Conservation (phyloP, 2,329 filamentous ascomycete species). For the Microascus cirrosus region DNA sequence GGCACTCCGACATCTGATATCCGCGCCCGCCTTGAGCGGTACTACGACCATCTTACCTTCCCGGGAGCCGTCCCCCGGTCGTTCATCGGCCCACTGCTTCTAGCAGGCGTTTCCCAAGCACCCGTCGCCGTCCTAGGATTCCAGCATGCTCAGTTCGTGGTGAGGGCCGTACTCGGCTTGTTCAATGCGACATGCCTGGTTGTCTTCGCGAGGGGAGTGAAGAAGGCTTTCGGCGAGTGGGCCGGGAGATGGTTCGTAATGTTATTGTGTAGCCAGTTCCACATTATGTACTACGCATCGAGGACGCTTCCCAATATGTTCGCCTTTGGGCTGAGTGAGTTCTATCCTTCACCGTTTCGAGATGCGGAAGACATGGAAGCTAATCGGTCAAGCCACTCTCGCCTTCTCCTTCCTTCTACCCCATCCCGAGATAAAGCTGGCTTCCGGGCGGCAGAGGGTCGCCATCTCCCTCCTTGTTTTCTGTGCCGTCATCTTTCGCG, state of each 20-base stretch:
- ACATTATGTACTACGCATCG: constrained; percentile 85
- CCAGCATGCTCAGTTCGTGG: constrained; percentile 46
- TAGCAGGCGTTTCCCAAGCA: constrained; percentile 64
- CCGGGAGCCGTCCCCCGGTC: constrained; percentile 86
- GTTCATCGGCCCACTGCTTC: constrained; percentile 69
- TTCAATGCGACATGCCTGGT: constrained; percentile 62
- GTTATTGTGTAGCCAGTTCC: constrained; percentile 78
- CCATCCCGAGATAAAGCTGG: constrained; percentile 14
- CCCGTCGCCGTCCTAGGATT: constrained; percentile 46
- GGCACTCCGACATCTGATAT: constrained; percentile 56
- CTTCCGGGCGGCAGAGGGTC: constrained; percentile 40
- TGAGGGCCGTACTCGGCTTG: constrained; percentile 66
- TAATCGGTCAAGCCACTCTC: constrained; percentile 43
- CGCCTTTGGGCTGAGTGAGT: constrained; percentile 72
- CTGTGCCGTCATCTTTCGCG: constrained; percentile 75
- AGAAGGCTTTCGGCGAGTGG: constrained; percentile 53
- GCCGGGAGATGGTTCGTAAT: constrained; percentile 70
- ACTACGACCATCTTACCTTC: constrained; percentile 86
- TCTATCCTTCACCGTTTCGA: not conserved
- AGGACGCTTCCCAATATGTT: constrained; percentile 94
- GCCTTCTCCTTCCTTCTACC: constrained; percentile 41
- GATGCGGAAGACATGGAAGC: not conserved
- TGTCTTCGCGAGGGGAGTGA: constrained; percentile 52
- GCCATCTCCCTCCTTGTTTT: constrained; percentile 68
- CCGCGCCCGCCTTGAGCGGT: constrained; percentile 38